Evolutionary conservation across 2,329 filamentous ascomycete species (phyloP).

Genomic region (Microcyclospora tardicrescens): DNA sequence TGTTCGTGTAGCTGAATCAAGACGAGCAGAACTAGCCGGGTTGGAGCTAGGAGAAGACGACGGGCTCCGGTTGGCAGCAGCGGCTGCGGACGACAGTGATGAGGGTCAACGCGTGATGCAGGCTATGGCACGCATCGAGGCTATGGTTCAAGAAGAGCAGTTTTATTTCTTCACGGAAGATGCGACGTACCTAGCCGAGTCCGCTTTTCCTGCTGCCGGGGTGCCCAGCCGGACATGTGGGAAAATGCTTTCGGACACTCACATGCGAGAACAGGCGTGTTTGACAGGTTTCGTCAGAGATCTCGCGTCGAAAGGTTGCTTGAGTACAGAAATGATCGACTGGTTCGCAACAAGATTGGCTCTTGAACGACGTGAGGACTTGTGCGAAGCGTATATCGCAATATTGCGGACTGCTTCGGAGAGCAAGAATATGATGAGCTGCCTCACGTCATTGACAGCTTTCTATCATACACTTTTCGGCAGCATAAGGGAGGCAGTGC

Average conservation of each 20-base stretch:
- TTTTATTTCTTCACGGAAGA: slow-evolving; percentile 45
- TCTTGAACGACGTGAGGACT: slow-evolving; percentile 18
- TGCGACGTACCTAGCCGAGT: slow-evolving; percentile 4
- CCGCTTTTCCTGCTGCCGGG: slow-evolving; percentile 16
- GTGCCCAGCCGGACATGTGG: slow-evolving; percentile 24
- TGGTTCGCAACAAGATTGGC: slow-evolving; percentile 32
- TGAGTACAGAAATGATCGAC: slow-evolving; percentile 26
- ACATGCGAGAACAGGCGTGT: slow-evolving; percentile 27
- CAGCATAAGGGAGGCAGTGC: background rate
- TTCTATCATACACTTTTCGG: slow-evolving; percentile 1
- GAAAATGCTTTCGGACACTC: slow-evolving; percentile 20
- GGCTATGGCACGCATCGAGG: slow-evolving; percentile 50
- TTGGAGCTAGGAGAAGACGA: slow-evolving; percentile 7
- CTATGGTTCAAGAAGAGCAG: slow-evolving; percentile 36
- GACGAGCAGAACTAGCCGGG: slow-evolving; percentile 3
- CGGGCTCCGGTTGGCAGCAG: slow-evolving; percentile 7
- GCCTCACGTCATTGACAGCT: background rate
- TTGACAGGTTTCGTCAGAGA: slow-evolving; percentile 29
- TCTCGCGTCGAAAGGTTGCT: slow-evolving; percentile 23
- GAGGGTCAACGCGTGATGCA: slow-evolving; percentile 39
- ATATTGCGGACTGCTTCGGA: slow-evolving; percentile 10
- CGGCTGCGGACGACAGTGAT: slow-evolving; percentile 21
- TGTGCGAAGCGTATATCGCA: slow-evolving; percentile 25
- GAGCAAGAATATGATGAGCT: background rate
- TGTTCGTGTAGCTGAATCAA: slow-evolving; percentile 2